A percentile compares a stretch with the other conserved stretches of the same genome.
These are phyloP conservation scores for Tylopilus sp. DNA, from an alignment of 768 basidiomycete species.

Conservation along the genomic window DNA sequence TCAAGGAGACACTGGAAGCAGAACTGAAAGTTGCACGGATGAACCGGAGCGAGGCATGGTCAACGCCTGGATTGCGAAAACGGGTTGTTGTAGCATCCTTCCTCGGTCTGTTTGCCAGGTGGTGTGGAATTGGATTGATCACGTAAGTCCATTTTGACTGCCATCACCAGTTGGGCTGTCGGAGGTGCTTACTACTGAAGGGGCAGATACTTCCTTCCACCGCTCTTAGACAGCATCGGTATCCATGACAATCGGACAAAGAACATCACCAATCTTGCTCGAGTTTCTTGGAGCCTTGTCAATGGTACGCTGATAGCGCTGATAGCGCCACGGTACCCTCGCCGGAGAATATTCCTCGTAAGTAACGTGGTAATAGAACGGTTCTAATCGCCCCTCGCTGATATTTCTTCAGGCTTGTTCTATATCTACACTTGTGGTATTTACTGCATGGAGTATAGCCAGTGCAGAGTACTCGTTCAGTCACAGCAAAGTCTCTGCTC, in stretches of 20 bases:
- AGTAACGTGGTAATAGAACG: background rate
- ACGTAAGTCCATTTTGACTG: background rate
- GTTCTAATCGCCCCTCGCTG: background rate
- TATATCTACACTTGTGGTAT: slow-evolving; percentile 11
- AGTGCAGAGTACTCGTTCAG: slow-evolving; percentile 18
- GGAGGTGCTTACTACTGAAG: background rate
- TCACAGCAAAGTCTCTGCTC: slow-evolving; percentile 4
- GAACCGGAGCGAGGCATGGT: background rate
- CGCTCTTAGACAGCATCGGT: slow-evolving; percentile 6
- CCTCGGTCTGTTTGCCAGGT: slow-evolving; percentile 13
- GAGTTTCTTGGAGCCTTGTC: background rate
- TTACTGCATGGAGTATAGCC: slow-evolving; percentile 18
- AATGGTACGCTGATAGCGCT: background rate
- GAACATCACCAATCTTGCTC: slow-evolving; percentile 5
- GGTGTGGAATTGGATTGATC: slow-evolving; percentile 4
- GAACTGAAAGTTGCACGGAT: background rate
- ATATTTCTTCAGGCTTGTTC: slow-evolving; percentile 5
- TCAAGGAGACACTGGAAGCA: background rate
- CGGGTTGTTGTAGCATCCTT: slow-evolving; percentile 4
- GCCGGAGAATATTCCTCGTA: slow-evolving; percentile 10
- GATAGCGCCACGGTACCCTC: slow-evolving; percentile 1
- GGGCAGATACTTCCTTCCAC: slow-evolving; percentile 12
- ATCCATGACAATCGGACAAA: slow-evolving; percentile 16
- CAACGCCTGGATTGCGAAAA: slow-evolving; percentile 1
- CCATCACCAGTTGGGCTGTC: background rate